Evolutionary conservation across 805 yeast genomes (phyloP).

Genomic region (Pichia kluyveri): DNA sequence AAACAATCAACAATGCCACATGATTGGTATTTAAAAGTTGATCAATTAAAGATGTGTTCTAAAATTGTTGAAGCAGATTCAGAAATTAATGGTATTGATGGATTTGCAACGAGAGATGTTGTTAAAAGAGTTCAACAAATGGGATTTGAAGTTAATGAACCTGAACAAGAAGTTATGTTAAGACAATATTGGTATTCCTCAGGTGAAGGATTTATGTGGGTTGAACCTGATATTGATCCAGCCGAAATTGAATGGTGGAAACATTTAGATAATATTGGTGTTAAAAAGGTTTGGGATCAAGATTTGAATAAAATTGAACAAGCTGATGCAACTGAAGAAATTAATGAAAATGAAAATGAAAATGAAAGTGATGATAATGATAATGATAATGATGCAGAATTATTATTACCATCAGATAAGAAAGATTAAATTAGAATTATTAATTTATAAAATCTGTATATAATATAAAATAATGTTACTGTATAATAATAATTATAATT

Average conservation of each 20-base stretch:
- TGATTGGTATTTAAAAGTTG: constrained; percentile 56
- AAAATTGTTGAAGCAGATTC: constrained; percentile 60
- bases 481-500: too few relatives aligned
- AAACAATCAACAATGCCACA: constrained; percentile 54
- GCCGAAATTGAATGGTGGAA: constrained; percentile 44
- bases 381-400: constrained; percentile 11
- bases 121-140: constrained; percentile 27
- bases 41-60: constrained; percentile 59
- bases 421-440: not conserved
- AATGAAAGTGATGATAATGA: constrained; percentile 3
- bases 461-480: not conserved
- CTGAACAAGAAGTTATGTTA: constrained; percentile 56
- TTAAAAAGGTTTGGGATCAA: constrained; percentile 24
- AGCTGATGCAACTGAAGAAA: constrained; percentile 8
- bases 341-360: not conserved
- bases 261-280: constrained; percentile 23
- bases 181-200: constrained; percentile 84
- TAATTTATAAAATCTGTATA: not conserved
- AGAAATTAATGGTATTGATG: constrained; percentile 35
- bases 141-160: constrained; percentile 35
- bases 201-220: constrained; percentile 85
- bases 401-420: constrained; percentile 9
- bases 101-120: constrained; percentile 28
- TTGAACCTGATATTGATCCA: constrained; percentile 85
- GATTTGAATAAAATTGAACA: constrained; percentile 16